Conservation (phyloP, 805 yeast genomes). For the Kodamaea kakaduensis region DNA sequence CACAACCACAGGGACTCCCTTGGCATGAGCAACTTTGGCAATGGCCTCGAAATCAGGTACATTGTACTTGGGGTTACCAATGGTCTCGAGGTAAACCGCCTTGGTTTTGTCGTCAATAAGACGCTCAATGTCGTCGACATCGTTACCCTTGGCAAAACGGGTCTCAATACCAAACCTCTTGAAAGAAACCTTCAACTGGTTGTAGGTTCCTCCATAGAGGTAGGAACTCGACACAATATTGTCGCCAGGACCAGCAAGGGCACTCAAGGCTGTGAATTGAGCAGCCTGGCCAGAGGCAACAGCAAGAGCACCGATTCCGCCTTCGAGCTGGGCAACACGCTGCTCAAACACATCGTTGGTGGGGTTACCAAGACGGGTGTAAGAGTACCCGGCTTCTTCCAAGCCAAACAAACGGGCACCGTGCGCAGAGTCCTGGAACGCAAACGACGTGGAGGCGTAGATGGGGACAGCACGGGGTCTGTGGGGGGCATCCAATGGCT, state of each 20-base stretch:
- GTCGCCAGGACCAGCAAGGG: conserved; percentile 83
- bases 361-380: conserved; percentile 90
- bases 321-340: conserved; percentile 88
- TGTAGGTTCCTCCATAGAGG: conserved; percentile 94
- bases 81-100: conserved; percentile 84
- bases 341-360: conserved; percentile 88
- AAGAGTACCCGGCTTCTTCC: conserved; percentile 79
- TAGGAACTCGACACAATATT: conserved; percentile 83
- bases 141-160: conserved; percentile 81
- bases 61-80: conserved; percentile 90
- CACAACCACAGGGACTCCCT: conserved; percentile 86
- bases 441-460: conserved; percentile 87
- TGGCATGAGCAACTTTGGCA: conserved; percentile 71
- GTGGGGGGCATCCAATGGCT: conserved; percentile 59
- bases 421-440: conserved; percentile 81
- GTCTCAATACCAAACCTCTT: conserved; percentile 84
- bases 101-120: conserved; percentile 80
- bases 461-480: conserved; percentile 90
- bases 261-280: conserved; percentile 77
- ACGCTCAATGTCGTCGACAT: conserved; percentile 66
- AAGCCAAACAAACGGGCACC: conserved; percentile 90
- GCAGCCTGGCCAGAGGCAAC: conserved; percentile 97
- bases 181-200: conserved; percentile 90
- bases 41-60: conserved; percentile 86
- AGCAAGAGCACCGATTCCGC: conserved; percentile 88